Evolutionary conservation across 2,329 filamentous ascomycete species (phyloP), one percentile per base, ranked within the genome.

Genomic region (Cladosporium cucumerinum): DNA sequence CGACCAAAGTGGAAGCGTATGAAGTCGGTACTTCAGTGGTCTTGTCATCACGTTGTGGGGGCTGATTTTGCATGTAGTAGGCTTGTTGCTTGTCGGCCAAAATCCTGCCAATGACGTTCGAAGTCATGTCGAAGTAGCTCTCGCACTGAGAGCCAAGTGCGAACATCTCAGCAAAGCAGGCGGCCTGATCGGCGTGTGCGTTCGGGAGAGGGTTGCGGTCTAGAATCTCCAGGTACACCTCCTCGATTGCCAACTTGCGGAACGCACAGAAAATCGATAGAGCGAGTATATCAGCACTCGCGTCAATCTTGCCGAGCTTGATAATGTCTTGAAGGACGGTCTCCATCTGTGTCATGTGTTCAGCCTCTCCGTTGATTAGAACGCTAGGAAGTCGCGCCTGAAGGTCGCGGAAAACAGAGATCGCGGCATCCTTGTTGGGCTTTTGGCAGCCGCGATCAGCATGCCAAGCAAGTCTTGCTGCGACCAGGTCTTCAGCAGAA

Each of bases 101-200:
- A 30, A 70, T 66, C 21, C 61, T 62, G 23, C 69, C 69, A n/a
- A 70, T 60, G 10, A 65, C 67, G 26, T 67, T 67, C 1, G 69
- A 66, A 23, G 67, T 69, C 66, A 88, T 81, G 65, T 86, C 85
- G 65, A 88, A 87, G 70, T 87, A 88, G 0, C 83, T 80, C 66
- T 87, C 85, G 70, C 86, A 89, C 62, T 86, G 83, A 3, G 86
- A 88, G 1, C 86, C 86, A 1, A 88, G 77, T 0, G 85, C 86
- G 74, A 87, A 88, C 0, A 87, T 82, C 71, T 88, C 86, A 0
- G 86, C 83, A 69, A 88, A 88, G 7, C 85, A 85, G 34, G 85
- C 86, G 16, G 86, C 86, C 72, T 89, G 86, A 64, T 88, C 86
- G 1, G 85, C 79, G 64, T 87, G 86, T 23, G 82, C 80, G 62